These are phyloP conservation scores for Penicillium sp. DNA, from an alignment of 2,329 filamentous ascomycete species.

Conservation along the genomic window DNA sequence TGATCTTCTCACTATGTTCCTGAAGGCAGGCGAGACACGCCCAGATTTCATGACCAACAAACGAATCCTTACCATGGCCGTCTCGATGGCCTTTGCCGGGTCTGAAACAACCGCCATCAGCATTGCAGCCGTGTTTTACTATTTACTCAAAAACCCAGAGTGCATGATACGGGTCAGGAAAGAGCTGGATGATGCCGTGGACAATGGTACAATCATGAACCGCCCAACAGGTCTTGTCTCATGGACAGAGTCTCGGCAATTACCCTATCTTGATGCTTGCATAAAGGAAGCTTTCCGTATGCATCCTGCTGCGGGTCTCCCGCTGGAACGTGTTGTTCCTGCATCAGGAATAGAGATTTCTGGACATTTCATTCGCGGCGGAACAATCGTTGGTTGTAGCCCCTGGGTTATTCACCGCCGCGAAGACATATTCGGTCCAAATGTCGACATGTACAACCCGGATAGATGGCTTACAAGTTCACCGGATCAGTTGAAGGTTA, in stretches of 20 bases:
- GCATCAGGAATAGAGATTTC: constrained; percentile 9
- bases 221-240: constrained; percentile 53
- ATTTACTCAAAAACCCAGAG: constrained; percentile 62
- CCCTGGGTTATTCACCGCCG: constrained; percentile 73
- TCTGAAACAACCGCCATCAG: constrained; percentile 78
- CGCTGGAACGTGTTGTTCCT: constrained; percentile 72
- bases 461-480: constrained; percentile 17
- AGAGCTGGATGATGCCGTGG: background rate
- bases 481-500: constrained; percentile 12
- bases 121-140: constrained; percentile 70
- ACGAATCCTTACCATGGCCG: constrained; percentile 31
- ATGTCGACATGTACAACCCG: constrained; percentile 57
- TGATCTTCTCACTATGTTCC: constrained; percentile 15
- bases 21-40: constrained; percentile 25
- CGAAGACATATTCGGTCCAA: constrained; percentile 65
- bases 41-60: constrained; percentile 31
- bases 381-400: constrained; percentile 66
- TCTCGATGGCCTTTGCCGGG: constrained; percentile 58
- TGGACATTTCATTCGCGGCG: constrained; percentile 16
- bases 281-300: constrained; percentile 76
- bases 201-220: constrained; percentile 43
- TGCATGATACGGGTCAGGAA: background rate
- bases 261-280: constrained; percentile 72
- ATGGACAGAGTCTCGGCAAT: constrained; percentile 66
- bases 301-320: constrained; percentile 71